phyloP scores from a whole-genome alignment of 108 stramenopile species.

The Mayamaea pseudoterrestris region DNA sequence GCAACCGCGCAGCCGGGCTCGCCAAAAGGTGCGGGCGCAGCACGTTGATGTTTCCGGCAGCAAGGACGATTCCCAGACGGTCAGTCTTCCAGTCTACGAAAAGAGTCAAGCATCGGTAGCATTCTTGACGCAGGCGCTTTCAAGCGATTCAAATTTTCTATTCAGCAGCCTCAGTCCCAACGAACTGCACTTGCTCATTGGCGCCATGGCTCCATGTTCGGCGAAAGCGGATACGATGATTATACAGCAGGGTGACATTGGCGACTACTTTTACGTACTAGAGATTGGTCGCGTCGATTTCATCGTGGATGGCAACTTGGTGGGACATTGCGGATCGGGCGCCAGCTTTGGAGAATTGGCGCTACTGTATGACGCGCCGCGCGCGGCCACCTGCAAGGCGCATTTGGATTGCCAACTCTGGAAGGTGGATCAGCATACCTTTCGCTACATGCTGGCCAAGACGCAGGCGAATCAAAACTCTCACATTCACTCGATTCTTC shows the following conservation, averaged over 20 bases:
- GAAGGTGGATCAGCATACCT: conserved; percentile 72
- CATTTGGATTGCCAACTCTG: conserved; percentile 29
- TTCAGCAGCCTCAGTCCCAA: conserved; percentile 40
- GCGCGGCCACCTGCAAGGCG: conserved; percentile 82
- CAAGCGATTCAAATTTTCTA: conserved; percentile 46
- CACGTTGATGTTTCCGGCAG: background rate
- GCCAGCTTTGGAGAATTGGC: conserved; percentile 89
- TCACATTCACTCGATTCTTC: conserved; percentile 22
- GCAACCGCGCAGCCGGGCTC: no score
- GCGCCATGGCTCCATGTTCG: conserved; percentile 46
- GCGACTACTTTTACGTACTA: conserved; percentile 84
- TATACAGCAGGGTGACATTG: conserved; percentile 73
- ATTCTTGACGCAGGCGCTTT: conserved; percentile 39
- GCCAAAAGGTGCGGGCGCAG: no score
- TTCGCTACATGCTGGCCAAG: conserved; percentile 48
- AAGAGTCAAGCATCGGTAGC: conserved; percentile 33
- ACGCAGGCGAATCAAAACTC: conserved; percentile 21
- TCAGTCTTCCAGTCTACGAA: conserved; percentile 18
- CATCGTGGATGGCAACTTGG: conserved; percentile 50
- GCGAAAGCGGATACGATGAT: conserved; percentile 45
- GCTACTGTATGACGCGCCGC: conserved; percentile 83
- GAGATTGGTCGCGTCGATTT: conserved; percentile 49
- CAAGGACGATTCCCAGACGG: conserved; percentile 4
- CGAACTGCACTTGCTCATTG: conserved; percentile 40
- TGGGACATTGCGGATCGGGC: conserved; percentile 49